A percentile compares a stretch with the other conserved stretches of the same genome.
phyloP scores from a whole-genome alignment of 768 basidiomycete genomes.

The Auriscalpium microsporum region DNA sequence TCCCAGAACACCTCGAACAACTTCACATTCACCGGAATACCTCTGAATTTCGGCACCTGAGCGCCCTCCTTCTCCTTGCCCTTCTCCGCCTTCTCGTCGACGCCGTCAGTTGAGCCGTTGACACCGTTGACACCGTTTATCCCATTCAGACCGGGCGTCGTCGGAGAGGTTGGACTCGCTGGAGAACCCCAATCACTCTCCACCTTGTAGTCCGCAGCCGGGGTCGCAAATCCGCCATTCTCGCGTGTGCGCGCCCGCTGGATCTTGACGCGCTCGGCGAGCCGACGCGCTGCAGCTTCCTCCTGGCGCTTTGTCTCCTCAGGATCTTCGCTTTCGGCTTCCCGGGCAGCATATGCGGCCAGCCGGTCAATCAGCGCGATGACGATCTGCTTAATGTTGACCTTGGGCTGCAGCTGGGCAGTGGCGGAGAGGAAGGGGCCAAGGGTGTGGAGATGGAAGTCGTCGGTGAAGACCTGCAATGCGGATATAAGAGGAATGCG shows the following conservation, averaged over 20 bases:
- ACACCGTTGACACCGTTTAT: not conserved
- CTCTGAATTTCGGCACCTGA: conserved; percentile 75
- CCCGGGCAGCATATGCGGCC: conserved; percentile 91
- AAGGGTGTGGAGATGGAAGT: conserved; percentile 95
- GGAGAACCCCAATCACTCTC: conserved; percentile 18
- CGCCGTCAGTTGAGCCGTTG: conserved; percentile 9
- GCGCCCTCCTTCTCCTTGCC: conserved; percentile 51
- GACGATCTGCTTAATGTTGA: conserved; percentile 97
- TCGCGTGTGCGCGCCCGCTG: conserved; percentile 61
- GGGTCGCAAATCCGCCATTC: conserved; percentile 20
- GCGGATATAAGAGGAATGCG: not conserved
- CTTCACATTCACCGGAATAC: conserved; percentile 90
- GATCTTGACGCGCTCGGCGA: conserved; percentile 78
- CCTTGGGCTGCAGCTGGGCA: conserved; percentile 93
- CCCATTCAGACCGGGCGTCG: conserved; percentile 6
- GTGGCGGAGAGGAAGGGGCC: conserved; percentile 94
- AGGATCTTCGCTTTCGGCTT: conserved; percentile 93
- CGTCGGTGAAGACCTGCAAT: conserved; percentile 91
- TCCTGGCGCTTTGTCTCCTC: conserved; percentile 91
- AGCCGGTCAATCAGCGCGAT: conserved; percentile 95
- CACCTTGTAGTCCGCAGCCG: conserved; percentile 12
- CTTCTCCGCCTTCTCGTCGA: conserved; percentile 31
- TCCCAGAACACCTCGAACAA: conserved; percentile 99
- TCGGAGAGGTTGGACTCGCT: conserved; percentile 18
- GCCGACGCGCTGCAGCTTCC: conserved; percentile 81